A percentile compares a stretch with the other conserved stretches of the same genome.
phyloP scores from a whole-genome alignment of 2,329 filamentous ascomycete genomes.

The Mycocentrospora acerina region DNA sequence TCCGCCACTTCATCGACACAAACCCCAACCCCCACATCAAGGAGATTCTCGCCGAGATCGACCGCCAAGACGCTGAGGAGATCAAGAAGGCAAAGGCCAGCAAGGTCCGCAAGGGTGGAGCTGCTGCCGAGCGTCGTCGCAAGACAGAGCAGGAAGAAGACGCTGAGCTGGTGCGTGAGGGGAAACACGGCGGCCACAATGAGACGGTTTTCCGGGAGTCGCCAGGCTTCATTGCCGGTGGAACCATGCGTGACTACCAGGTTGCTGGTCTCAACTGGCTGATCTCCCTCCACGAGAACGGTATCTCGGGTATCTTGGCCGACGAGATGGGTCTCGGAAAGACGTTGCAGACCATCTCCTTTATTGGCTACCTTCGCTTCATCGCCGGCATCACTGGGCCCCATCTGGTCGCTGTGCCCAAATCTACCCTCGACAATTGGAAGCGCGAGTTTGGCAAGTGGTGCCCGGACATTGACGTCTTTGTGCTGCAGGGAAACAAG shows the following conservation, averaged over 20 bases:
- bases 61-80: constrained; percentile 81
- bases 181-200: constrained; percentile 81
- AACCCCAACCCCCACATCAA: constrained; percentile 95
- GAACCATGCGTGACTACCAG: constrained; percentile 95
- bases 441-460: constrained; percentile 89
- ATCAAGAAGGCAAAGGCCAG: constrained; percentile 70
- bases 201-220: constrained; percentile 88
- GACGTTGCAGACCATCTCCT: constrained; percentile 95
- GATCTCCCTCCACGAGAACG: constrained; percentile 95
- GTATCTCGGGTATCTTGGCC: constrained; percentile 95
- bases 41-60: constrained; percentile 91
- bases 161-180: constrained; percentile 81
- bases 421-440: constrained; percentile 98
- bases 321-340: constrained; percentile 99
- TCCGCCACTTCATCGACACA: constrained; percentile 97
- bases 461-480: constrained; percentile 93
- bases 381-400: constrained; percentile 87
- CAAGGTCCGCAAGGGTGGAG: constrained; percentile 79
- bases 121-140: constrained; percentile 73
- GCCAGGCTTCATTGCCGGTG: constrained; percentile 79
- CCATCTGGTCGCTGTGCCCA: constrained; percentile 88
- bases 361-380: constrained; percentile 91
- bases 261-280: constrained; percentile 96
- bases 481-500: constrained; percentile 92
- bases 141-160: constrained; percentile 98